phyloP scores from a whole-genome alignment of 352 stramenopile genomes.

The Phytophthora tubulina region DNA sequence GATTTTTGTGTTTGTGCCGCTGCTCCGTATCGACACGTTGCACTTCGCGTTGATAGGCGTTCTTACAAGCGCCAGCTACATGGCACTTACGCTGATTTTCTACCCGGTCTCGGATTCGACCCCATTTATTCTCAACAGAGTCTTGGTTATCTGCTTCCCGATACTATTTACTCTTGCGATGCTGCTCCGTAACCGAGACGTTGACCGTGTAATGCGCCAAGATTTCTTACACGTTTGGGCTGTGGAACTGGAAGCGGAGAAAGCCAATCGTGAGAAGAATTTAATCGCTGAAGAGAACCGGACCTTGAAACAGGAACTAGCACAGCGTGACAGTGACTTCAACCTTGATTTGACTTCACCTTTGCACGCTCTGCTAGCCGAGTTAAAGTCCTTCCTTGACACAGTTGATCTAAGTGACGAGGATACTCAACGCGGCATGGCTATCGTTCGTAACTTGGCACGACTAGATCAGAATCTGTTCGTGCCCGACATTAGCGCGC shows the following conservation, averaged over 20 bases:
- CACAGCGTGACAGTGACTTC: slow-evolving; percentile 76
- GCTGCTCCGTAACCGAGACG: slow-evolving; percentile 76
- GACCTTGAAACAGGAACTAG: slow-evolving; percentile 80
- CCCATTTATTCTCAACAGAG: slow-evolving; percentile 73
- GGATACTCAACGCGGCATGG: slow-evolving; percentile 62
- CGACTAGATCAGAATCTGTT: slow-evolving; percentile 88
- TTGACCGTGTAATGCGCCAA: slow-evolving; percentile 80
- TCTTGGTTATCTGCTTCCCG: slow-evolving; percentile 78
- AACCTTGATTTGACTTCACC: slow-evolving; percentile 82
- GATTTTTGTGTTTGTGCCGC: slow-evolving; percentile 76
- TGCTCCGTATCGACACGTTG: slow-evolving; percentile 79
- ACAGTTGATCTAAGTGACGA: slow-evolving; percentile 72
- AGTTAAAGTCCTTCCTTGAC: slow-evolving; percentile 83
- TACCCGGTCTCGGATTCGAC: slow-evolving; percentile 69
- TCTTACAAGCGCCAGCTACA: slow-evolving; percentile 70
- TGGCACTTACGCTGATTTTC: slow-evolving; percentile 66
- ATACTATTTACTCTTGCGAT: slow-evolving; percentile 73
- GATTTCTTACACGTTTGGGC: slow-evolving; percentile 86
- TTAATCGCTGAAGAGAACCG: slow-evolving; percentile 86
- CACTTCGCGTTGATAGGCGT: slow-evolving; percentile 71
- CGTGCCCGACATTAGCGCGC: slow-evolving; percentile 78
- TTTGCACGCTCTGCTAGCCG: slow-evolving; percentile 71
- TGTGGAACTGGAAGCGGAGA: slow-evolving; percentile 78
- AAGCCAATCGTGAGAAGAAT: slow-evolving; percentile 78
- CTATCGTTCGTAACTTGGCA: slow-evolving; percentile 72